Conservation (phyloP, 306 rosid genomes). For the Benincasa hispida region DNA sequence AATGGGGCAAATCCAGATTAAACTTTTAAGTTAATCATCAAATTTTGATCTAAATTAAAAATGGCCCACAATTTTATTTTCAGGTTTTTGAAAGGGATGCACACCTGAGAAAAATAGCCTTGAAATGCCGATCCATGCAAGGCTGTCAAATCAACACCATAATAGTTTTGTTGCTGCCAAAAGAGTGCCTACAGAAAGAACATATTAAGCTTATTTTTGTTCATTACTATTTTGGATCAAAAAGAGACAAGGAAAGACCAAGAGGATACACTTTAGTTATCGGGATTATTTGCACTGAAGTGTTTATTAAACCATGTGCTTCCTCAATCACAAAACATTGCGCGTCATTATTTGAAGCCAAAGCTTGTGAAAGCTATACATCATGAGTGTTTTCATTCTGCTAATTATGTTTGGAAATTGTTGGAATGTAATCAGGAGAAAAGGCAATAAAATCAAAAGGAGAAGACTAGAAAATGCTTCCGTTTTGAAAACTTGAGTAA, state of each 20-base stretch:
- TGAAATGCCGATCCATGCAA: constrained; percentile 80
- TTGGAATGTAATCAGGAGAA: neutral
- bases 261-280: neutral
- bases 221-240: neutral
- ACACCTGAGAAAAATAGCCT: constrained; percentile 89
- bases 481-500: neutral
- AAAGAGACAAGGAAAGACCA: neutral
- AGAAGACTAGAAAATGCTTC: neutral
- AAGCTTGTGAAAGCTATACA: neutral
- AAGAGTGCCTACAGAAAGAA: constrained; percentile 54
- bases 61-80: neutral
- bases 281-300: neutral
- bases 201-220: neutral
- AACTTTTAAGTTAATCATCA: neutral
- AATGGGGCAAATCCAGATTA: neutral
- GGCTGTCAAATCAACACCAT: constrained; percentile 87
- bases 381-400: neutral
- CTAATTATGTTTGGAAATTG: neutral
- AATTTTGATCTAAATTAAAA: neutral
- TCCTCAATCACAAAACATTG: neutral
- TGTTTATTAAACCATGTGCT: neutral
- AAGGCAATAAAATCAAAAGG: neutral
- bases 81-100: constrained; percentile 8
- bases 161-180: constrained; percentile 95
- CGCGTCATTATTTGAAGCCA: neutral